Base-by-base conservation (phyloP, 257 asterid species). In the Knoxia roxburghii region DNA sequence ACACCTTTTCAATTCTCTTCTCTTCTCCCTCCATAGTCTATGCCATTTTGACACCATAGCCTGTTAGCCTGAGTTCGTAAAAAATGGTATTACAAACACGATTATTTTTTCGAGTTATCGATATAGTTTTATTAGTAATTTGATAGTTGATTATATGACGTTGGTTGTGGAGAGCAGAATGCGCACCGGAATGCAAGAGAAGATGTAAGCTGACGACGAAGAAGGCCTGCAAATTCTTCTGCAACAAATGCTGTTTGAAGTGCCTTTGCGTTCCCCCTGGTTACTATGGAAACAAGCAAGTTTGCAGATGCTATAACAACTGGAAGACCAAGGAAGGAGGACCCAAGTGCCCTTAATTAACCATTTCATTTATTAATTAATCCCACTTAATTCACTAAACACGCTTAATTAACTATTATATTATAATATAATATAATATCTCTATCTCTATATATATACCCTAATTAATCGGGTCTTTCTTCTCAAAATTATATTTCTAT, bases 201-300 rank as follows among this genome's bases (percentile, higher is more conserved):
- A 81, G 87, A 48, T 86, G 93, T 67, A 23, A 69, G 66, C 15
- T 33, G 41, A 86, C 93, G 12, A 75, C 78, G 80, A 4, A 32
- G 39, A 72, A 76, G 60, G 73, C 80, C 23, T 86, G 94, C 46
- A 48, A 80, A 70, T 53, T 73, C 56, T 81, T 79, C 68, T 84
- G 93, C 71, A 77, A 83, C 24, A 81, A 83, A 23, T 86, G 89
- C 46, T 86, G 92, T 41, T 67, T 12, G 41, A 86, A 76, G 46
- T 86, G 89, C 52, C 86, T 81, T 0, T 86, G 93, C 61, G 93
- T 86, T 2, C 93, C 93, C 1, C 89, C 89, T 20, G 93, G 93
- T 27, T 78, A 23, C 72, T 81, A 80, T 43, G 93, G 86, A 5
- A 80, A 84, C 75, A 86, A 86, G 45, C 72, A 29, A 0, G 68